These are phyloP conservation scores for Blastocystis sp. DNA, from an alignment of 352 stramenopile genomes.

Conservation along the genomic window DNA sequence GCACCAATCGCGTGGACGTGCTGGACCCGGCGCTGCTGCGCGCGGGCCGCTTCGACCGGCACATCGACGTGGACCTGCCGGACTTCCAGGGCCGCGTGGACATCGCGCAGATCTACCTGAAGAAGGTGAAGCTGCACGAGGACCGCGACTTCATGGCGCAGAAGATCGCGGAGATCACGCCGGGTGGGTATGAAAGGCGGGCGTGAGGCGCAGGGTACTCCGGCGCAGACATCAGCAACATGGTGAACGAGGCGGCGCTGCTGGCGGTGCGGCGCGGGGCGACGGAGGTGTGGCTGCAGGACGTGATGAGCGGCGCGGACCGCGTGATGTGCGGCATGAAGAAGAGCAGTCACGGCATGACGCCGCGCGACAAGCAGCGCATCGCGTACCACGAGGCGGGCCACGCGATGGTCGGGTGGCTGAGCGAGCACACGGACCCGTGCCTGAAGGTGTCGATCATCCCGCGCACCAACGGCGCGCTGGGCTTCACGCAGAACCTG, in stretches of 20 bases:
- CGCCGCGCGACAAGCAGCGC: slow-evolving; percentile 90
- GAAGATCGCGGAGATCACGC: slow-evolving; percentile 90
- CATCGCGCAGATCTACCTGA: slow-evolving; percentile 94
- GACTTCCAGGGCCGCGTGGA: slow-evolving; percentile 93
- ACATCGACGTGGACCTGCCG: slow-evolving; percentile 94
- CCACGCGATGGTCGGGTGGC: slow-evolving; percentile 95
- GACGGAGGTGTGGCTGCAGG: slow-evolving; percentile 88
- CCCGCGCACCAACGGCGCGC: slow-evolving; percentile 88
- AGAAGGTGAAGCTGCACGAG: slow-evolving; percentile 86
- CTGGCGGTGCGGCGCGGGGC: slow-evolving; percentile 87
- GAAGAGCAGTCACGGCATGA: slow-evolving; percentile 90
- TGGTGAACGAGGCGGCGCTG: slow-evolving; percentile 98
- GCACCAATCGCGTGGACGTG: slow-evolving; percentile 96
- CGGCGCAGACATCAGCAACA: slow-evolving; percentile 97
- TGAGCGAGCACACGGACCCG: slow-evolving; percentile 93
- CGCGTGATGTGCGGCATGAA: slow-evolving; percentile 94
- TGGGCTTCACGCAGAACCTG: slow-evolving; percentile 97
- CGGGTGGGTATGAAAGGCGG: slow-evolving; percentile 74
- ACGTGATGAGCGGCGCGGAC: slow-evolving; percentile 95
- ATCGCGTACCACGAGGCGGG: slow-evolving; percentile 98
- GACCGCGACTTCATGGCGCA: slow-evolving; percentile 86
- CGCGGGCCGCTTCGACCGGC: slow-evolving; percentile 93
- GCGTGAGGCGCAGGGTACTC: background rate
- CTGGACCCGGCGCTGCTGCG: slow-evolving; percentile 95
- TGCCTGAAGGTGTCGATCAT: slow-evolving; percentile 97